Evolutionary conservation across 257 asterid species (phyloP), one percentile per base, ranked within the genome.

Genomic region (Solanum sparsipilum): DNA sequence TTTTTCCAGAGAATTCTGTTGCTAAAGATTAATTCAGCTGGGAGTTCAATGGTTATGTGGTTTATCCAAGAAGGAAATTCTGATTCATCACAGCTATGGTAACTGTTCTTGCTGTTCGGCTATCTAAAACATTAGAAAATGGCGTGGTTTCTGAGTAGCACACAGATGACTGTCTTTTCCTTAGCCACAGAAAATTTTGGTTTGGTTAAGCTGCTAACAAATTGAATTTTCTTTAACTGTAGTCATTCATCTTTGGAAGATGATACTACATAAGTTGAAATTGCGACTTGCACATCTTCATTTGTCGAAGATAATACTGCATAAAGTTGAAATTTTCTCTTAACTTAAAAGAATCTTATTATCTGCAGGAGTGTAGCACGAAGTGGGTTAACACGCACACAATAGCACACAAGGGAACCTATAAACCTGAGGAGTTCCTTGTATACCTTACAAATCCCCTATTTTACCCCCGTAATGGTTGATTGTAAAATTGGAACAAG

Each of bases 371-470:
- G 90, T 88, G 89, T 92, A 76, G 58, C 96, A 84, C 92, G 97
- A 93, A 92, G 94, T 41, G 98, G 98, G 78, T 86, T 91, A 89
- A 93, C 95, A 36, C 98, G 98, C 90, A 88, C 97, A 68, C 98
- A 94, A 92, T 96, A 92, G 94, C 95, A 90, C 65, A 65, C 79
- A 18, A 38, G 67, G 67, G 67, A 58, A 20, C 67, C 67, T 20
- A 58, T 86, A 88, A 89, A 84, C 71, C 34, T 89, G 84, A 88
- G 89, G 88, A 29, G 92, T 90, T 90, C 89, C 84, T 87, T 85
- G 89, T 86, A 67, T 87, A 88, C 87, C 87, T 88, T 86, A 31
- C 58, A 87, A 72, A 89, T 89, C 89, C 91, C 88, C 83, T 87
- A 88, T 90, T 84, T 89, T 58, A 88, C 92, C 88, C 88, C 88